Conservation (phyloP, 176 grass and related monocot species). For the Cocos nucifera region DNA sequence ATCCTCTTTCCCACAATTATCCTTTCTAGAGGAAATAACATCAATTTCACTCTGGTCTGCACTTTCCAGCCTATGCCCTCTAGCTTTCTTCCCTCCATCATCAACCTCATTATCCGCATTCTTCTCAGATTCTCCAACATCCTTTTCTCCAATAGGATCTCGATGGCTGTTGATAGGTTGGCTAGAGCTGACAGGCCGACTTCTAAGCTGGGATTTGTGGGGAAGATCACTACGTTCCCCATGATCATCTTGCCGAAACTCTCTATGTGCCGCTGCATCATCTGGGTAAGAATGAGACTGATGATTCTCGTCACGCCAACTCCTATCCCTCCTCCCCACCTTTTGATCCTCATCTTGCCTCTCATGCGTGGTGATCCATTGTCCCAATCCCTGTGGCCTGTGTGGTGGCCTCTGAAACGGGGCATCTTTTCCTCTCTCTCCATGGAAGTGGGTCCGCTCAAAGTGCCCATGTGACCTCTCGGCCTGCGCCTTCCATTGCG, state of each 20-base stretch:
- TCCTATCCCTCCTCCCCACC: conserved; percentile 5
- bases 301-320: neutral
- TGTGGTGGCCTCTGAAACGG: too few relatives aligned
- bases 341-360: conserved; percentile 20
- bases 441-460: conserved; percentile 7
- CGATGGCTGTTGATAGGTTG: neutral
- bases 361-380: conserved; percentile 8
- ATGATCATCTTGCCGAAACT: neutral
- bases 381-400: conserved; percentile 5
- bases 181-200: neutral
- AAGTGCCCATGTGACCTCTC: conserved; percentile 5
- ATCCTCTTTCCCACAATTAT: conserved; percentile 19
- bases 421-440: neutral
- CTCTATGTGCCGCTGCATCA: neutral
- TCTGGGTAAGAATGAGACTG: neutral
- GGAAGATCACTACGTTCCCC: neutral
- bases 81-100: neutral
- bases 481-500: conserved; percentile 1
- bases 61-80: neutral
- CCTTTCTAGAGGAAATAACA: conserved; percentile 13
- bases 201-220: neutral
- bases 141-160: neutral
- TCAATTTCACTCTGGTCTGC: conserved; percentile 12
- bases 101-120: neutral
- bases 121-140: neutral